Percentiles rank a stretch among this genome's conserved stretches.
Evolutionary conservation across 2,329 filamentous ascomycete genomes (phyloP).

Genomic region (Pseudogymnoascus sp.): DNA sequence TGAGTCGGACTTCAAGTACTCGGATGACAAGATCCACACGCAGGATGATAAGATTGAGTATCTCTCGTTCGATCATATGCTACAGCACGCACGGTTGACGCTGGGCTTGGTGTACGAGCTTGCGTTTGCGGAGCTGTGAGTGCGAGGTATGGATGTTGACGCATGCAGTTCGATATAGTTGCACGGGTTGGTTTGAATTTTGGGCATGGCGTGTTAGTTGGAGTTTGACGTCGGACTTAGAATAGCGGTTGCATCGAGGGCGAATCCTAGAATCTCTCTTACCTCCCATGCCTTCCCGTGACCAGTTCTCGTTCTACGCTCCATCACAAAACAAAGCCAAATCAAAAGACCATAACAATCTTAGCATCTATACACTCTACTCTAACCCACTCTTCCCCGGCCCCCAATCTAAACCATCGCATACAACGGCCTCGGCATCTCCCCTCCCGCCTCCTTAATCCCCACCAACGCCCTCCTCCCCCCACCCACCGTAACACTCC

Average conservation of each 20-base stretch:
- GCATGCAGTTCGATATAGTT: not conserved
- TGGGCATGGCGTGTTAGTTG: not conserved
- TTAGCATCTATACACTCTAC: not conserved
- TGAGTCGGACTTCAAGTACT: constrained; percentile 60
- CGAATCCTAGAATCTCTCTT: not conserved
- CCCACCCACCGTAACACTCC: constrained; percentile 52
- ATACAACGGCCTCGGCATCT: constrained; percentile 19
- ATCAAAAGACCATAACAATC: not conserved
- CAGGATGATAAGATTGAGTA: constrained; percentile 64
- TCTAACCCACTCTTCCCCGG: not conserved
- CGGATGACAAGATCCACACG: constrained; percentile 61
- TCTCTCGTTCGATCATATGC: constrained; percentile 80
- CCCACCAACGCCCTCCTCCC: constrained; percentile 76
- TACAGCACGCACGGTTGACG: constrained; percentile 80
- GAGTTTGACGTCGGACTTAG: not conserved
- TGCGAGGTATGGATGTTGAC: not conserved
- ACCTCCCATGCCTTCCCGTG: not conserved
- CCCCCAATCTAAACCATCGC: constrained; percentile 12
- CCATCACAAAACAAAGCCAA: not conserved
- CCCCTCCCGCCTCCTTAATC: constrained; percentile 41
- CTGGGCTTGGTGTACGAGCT: constrained; percentile 78
- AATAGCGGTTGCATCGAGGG: not conserved
- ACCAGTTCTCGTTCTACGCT: not conserved
- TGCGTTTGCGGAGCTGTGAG: constrained; percentile 53
- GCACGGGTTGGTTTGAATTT: not conserved